Evolutionary conservation across 352 stramenopile species (phyloP), one percentile per base, ranked within the genome.

Genomic region (Phytophthora litchii): DNA sequence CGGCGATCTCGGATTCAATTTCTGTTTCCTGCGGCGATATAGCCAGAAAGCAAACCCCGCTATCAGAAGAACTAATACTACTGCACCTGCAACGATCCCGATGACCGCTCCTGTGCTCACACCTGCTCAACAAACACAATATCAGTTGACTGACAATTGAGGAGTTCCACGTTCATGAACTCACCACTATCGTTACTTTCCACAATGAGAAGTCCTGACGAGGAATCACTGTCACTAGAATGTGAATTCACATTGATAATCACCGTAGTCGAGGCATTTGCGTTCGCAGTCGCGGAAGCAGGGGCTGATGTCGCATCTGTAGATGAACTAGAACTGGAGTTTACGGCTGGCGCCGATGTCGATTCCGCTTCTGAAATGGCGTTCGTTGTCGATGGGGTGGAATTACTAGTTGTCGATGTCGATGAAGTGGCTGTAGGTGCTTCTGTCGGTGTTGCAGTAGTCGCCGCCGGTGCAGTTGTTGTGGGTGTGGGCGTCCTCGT

Each of bases 231-330:
- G 17, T 64, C 67, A 20, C 36, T 34, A 7, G 38, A 54, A 1
- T 57, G 34, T 9, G 61, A 64, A 34, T 53, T 32, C 10, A 55
- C 41, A 17, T 55, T 48, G 16, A 69, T 41, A 17, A 67, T 51
- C 13, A 74, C 51, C 5, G 60, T 74, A 3, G 60, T 45, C 10
- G 67, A 56, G 2, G 67, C 57, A 12, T 59, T 72, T 17, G 67
- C 55, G 11, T 32, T 72, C 21, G 66, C 55, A 8, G 45, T 48
- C 4, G 60, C 42, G 16, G 50, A 51, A 23, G 43, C 47, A n/a
- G 54, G 52, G 0, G 51, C 47, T 23, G 23, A 25, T 16, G 59
- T 67, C n/a, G 25, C 12, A 19, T 37, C 38, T 13, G 14, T 14
- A 32, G 45, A 19, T 29, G 46, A 50, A 36, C 47, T 60, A 6